A percentile compares a stretch with the other conserved stretches of the same genome.
Evolutionary conservation across 345 rosid genomes (phyloP).

Genomic region (Eucalyptus sp.): DNA sequence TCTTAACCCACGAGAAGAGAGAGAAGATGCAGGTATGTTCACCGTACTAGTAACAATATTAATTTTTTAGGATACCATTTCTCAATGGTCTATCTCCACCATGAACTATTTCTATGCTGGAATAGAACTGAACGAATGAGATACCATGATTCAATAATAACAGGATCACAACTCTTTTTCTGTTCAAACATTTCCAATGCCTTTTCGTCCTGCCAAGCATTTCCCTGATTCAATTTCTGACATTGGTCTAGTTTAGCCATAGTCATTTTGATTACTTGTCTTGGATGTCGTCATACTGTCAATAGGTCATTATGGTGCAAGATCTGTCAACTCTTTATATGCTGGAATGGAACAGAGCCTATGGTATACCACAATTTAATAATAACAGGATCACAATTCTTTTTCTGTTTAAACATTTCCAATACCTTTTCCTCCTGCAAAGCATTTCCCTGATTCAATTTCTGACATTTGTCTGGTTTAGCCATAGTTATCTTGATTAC

Average conservation of each 20-base stretch:
- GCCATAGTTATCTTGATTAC: background rate
- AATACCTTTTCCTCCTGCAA: background rate
- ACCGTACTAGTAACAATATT: background rate
- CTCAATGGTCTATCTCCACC: background rate
- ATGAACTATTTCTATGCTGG: background rate
- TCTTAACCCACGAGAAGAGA: slow-evolving; percentile 48
- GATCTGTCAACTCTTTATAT: background rate
- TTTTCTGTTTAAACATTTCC: background rate
- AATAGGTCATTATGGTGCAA: background rate
- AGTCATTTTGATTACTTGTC: background rate
- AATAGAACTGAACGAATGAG: background rate
- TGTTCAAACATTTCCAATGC: background rate
- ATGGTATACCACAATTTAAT: background rate
- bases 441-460: background rate
- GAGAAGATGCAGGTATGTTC: slow-evolving; percentile 62
- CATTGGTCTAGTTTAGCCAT: background rate
- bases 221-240: background rate
- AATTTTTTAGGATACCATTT: background rate
- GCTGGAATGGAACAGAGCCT: background rate
- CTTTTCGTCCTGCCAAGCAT: background rate
- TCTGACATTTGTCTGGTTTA: background rate
- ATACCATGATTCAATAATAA: background rate
- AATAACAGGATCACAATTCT: background rate
- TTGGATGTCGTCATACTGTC: background rate
- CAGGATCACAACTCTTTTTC: background rate